Evolutionary conservation across 371 early-diverging fungal genomes (phyloP), one percentile per base, ranked within the genome.

Genomic region (Neoconidiobolus thromboides): DNA sequence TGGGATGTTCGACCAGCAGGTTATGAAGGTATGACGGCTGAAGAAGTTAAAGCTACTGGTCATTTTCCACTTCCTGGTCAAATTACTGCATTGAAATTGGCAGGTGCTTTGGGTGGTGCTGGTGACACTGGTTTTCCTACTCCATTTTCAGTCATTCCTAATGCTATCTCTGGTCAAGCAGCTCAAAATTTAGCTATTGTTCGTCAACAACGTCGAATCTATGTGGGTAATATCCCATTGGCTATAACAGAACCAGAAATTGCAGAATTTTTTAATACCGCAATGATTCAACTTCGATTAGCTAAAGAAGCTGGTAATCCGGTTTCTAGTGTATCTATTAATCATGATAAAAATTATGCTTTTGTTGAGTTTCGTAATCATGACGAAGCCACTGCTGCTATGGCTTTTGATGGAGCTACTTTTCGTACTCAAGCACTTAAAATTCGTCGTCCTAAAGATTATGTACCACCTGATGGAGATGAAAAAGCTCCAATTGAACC

Each of bases 1-100:
- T 97, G 97, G 97, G 97, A 97, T 71, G 74, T 87, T 61, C 78
- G 91, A 1, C 96, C 96, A 47, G 79, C 81, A 14, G 96, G 95
- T 36, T 94, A 83, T 70, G 95, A 96, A 67, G 81, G 78, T 55
- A 78, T 93, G 76, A 76, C 89, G 6, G 90, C 88, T 3, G 73
- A 75, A 56, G 87, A 94, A 61, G 96, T 88, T 60, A 97, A 97
- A 71, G 80, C 81, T 12, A 85, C 93, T 40, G 95, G 88, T 10
- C 72, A 84, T 62, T 95, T 95, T 68, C 92, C 91, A 12, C 81
- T 91, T 43, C 94, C 93, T 43, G 90, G 87, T 37, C 94, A 92
- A 62, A 72, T 85, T 39, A 76, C 81, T 26, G 80, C 80, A 12
- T 74, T 80, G 43, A 71, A 84, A 62, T 79, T 78, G 56, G 68